Evolutionary conservation across 106 monocot genomes (phyloP), one percentile per base, ranked within the genome.

Genomic region (Allium fistulosum): DNA sequence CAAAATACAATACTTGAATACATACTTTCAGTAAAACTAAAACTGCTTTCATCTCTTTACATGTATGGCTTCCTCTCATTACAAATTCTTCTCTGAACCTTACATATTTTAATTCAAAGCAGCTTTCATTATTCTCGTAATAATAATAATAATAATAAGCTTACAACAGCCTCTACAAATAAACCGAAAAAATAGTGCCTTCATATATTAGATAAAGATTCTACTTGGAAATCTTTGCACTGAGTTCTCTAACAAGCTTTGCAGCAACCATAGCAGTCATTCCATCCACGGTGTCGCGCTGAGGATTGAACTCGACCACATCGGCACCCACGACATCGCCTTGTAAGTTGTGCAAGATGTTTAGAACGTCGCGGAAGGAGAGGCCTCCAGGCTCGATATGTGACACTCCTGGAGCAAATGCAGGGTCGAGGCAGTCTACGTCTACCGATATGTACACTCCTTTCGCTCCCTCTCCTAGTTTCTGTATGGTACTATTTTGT

Each of bases 251-350:
- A 12, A 92, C 92, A 51, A 99, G 78, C 77, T 99, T 92, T 28
- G 97, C 97, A 52, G 92, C 97, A 4, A 99, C 97, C 92, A 99
- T 99, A 3, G 89, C 89, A 3, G 97, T 99, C 97, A 99, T 99
- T 17, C 92, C 92, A 67, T 99, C 97, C 5, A 92, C 97, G 7
- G 97, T 99, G 79, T 99, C 97, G 13, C 97, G 84, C 66, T 99
- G 97, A 7, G 97, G 97, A 69, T 99, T 99, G 81, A 99, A 99
- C 77, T 99, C 97, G 9, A 99, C 97, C 0, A 99, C 97, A 72
- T 92, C 97, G 28, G 87, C 97, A 5, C 89, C 97, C 4, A 99
- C 92, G 56, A 99, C 77, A 70, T 99, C 79, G 11, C 57, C 97
- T 65, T 92, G 84, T 15, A 99, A 79, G 67, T 92, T 99, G 57